These are phyloP conservation scores for Crocinoboletus sp. DNA, from an alignment of 1,284 basidiomycete species.

Conservation along the genomic window DNA sequence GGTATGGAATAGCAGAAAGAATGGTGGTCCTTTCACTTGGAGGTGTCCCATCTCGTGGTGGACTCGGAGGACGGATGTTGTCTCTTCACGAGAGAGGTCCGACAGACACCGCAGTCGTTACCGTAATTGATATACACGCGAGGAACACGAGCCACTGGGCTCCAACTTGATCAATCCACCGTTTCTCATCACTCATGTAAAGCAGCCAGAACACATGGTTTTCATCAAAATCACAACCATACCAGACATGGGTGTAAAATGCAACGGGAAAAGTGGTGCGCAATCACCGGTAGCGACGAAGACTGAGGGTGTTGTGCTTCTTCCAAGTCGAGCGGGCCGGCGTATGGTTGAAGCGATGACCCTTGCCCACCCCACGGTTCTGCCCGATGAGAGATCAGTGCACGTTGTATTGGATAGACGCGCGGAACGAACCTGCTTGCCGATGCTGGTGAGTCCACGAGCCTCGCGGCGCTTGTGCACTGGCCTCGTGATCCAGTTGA, in stretches of 20 bases:
- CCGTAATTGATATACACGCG: slow-evolving; percentile 19
- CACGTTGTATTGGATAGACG: background rate
- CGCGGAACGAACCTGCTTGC: slow-evolving; percentile 71
- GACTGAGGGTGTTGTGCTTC: slow-evolving; percentile 97
- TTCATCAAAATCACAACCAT: slow-evolving; percentile 18
- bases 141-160: slow-evolving; percentile 16
- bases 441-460: slow-evolving; percentile 94
- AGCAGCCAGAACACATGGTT: slow-evolving; percentile 9
- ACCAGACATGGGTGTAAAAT: slow-evolving; percentile 16
- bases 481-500: slow-evolving; percentile 99
- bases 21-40: slow-evolving; percentile 5
- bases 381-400: slow-evolving; percentile 27
- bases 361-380: slow-evolving; percentile 96
- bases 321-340: slow-evolving; percentile 93
- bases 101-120: slow-evolving; percentile 14
- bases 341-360: slow-evolving; percentile 92
- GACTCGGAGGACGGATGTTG: slow-evolving; percentile 5
- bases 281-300: slow-evolving; percentile 93
- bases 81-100: slow-evolving; percentile 3
- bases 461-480: slow-evolving; percentile 99
- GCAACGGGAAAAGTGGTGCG: slow-evolving; percentile 2
- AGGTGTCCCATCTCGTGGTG: slow-evolving; percentile 18
- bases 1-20: slow-evolving; percentile 12
- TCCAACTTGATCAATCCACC: background rate
- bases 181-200: slow-evolving; percentile 6